A percentile compares a stretch with the other conserved stretches of the same genome.
Evolutionary conservation across 2,329 filamentous ascomycete genomes (phyloP).

Genomic region (Nothophaeocryptopus gaeumannii): DNA sequence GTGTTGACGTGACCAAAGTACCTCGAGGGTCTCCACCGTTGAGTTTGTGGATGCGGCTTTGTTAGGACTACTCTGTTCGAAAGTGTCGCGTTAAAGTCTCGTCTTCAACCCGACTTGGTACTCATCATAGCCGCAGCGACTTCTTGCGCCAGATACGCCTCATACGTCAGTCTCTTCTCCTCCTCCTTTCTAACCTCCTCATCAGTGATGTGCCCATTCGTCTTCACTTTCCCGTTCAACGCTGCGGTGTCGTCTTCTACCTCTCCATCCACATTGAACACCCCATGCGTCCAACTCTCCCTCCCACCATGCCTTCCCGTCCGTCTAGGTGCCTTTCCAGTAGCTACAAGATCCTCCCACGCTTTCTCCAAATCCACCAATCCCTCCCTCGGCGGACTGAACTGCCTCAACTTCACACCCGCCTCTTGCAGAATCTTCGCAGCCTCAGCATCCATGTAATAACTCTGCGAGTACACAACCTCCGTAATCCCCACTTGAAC

Average conservation of each 20-base stretch:
- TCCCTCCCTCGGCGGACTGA: conserved; percentile 58
- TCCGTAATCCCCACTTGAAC: conserved; percentile 93
- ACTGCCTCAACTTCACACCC: conserved; percentile 82
- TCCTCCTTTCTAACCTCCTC: too few relatives aligned
- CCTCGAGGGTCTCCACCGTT: too few relatives aligned
- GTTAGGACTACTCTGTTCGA: too few relatives aligned
- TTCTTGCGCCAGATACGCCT: too few relatives aligned
- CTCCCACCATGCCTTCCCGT: conserved; percentile 1
- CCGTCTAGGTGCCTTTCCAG: conserved; percentile 8
- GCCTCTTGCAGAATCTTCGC: conserved; percentile 79
- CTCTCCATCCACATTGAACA: conserved; percentile 6
- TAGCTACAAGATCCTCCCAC: conserved; percentile 12
- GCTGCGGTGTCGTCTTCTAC: not conserved
- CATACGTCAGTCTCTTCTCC: too few relatives aligned
- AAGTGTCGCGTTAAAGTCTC: too few relatives aligned
- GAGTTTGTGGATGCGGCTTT: too few relatives aligned
- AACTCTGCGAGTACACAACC: conserved; percentile 90
- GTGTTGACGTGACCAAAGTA: too few relatives aligned
- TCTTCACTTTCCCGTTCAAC: too few relatives aligned
- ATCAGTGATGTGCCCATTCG: too few relatives aligned
- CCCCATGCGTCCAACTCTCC: conserved; percentile 16
- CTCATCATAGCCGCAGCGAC: too few relatives aligned
- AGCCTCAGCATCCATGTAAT: conserved; percentile 83
- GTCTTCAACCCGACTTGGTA: too few relatives aligned
- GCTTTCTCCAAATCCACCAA: conserved; percentile 12